Percentiles rank a stretch among this genome's conserved stretches.
Evolutionary conservation across 2,329 filamentous ascomycete species (phyloP).

Genomic region (Teratosphaeria nubilosa): DNA sequence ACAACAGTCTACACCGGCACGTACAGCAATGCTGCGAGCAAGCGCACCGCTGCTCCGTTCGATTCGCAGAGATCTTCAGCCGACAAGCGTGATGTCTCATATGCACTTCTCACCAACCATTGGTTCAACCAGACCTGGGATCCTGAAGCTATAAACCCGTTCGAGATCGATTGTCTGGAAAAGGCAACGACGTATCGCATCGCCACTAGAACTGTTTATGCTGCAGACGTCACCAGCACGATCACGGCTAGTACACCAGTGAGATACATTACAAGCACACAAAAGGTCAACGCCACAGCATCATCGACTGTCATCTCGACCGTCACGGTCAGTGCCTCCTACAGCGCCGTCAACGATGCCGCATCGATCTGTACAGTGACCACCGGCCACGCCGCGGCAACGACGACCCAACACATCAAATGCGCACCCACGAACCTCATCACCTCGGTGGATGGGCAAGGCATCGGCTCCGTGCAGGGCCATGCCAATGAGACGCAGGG

Average conservation of each 20-base stretch:
- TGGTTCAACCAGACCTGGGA: conserved; percentile 1
- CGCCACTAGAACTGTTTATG: conserved; percentile 9
- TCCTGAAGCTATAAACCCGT: conserved; percentile 7
- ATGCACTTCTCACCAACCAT: conserved; percentile 8
- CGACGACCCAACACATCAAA: conserved; percentile 18
- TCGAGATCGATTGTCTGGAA: conserved; percentile 16
- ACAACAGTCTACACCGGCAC: conserved; percentile 16
- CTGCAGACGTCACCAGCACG: conserved; percentile 10
- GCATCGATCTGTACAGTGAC: conserved; percentile 14
- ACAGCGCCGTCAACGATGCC: conserved; percentile 1
- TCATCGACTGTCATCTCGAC: conserved; percentile 13
- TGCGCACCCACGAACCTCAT: conserved; percentile 21
- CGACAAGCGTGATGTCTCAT: neutral
- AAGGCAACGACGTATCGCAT: conserved; percentile 15
- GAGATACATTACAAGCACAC: conserved; percentile 10
- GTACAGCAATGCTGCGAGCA: conserved; percentile 13
- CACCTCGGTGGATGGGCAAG: conserved; percentile 13
- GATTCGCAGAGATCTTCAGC: conserved; percentile 7
- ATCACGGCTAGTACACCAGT: conserved; percentile 14
- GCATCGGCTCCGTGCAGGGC: conserved; percentile 13
- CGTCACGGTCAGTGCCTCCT: conserved; percentile 1
- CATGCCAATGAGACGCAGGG: conserved; percentile 14
- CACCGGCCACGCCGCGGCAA: conserved; percentile 8
- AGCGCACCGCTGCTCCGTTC: conserved; percentile 12
- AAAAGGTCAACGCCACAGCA: conserved; percentile 2